A percentile compares a stretch with the other conserved stretches of the same genome.
These are phyloP conservation scores for Hypoxylon sp. DNA, from an alignment of 2,329 filamentous ascomycete species.

Conservation along the genomic window DNA sequence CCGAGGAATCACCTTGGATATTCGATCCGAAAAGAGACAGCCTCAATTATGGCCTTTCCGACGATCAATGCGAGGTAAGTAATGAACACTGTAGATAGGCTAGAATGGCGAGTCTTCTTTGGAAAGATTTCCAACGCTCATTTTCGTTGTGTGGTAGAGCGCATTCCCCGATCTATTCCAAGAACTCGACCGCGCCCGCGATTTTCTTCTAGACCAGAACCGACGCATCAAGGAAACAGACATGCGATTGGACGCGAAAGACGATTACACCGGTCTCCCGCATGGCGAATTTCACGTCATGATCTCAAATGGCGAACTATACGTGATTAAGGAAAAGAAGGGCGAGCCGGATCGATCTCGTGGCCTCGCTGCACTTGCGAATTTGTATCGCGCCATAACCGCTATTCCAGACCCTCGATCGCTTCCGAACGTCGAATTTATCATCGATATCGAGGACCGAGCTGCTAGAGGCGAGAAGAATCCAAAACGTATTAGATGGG, in stretches of 20 bases:
- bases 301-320: constrained; percentile 46
- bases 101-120: background rate
- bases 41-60: constrained; percentile 46
- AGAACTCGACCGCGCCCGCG: constrained; percentile 46
- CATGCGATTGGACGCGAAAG: constrained; percentile 38
- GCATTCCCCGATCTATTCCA: constrained; percentile 47
- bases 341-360: constrained; percentile 49
- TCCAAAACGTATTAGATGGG: constrained; percentile 44
- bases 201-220: constrained; percentile 40
- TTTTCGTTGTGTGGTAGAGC: constrained; percentile 23
- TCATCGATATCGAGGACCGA: constrained; percentile 48
- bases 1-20: constrained; percentile 31
- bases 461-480: constrained; percentile 41
- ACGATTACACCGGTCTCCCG: constrained; percentile 33
- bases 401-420: constrained; percentile 41
- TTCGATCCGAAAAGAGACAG: constrained; percentile 44
- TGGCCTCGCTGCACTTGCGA: constrained; percentile 46
- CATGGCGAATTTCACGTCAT: constrained; percentile 48
- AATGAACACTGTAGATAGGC: background rate
- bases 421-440: constrained; percentile 48
- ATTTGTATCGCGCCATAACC: constrained; percentile 45
- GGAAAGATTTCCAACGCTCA: constrained; percentile 5
- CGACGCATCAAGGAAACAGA: constrained; percentile 39
- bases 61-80: constrained; percentile 45
- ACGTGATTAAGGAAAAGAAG: constrained; percentile 44